Conservation (phyloP, 139 green algal genomes). For the Tetratostichococcus sp. region DNA sequence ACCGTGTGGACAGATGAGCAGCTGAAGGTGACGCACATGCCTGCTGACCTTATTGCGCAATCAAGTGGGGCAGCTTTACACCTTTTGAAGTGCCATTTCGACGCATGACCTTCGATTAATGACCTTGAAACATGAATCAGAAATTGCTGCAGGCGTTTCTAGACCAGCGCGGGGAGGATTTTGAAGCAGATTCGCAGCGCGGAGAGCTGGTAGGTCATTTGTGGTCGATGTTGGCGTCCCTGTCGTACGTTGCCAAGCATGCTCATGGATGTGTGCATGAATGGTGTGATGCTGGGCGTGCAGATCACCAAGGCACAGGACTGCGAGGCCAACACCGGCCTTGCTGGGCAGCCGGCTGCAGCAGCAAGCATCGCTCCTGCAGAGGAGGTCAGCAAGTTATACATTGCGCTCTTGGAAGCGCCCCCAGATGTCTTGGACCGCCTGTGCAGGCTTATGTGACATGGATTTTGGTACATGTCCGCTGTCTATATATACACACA, state of each 20-base stretch:
- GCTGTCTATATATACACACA: too few species aligned
- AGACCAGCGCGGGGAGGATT: constrained; percentile 72
- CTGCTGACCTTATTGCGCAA: not conserved
- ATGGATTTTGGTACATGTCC: too few species aligned
- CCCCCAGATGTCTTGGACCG: too few species aligned
- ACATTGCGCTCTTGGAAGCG: too few species aligned
- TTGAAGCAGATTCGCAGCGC: constrained; percentile 53
- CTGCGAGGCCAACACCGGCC: constrained; percentile 65
- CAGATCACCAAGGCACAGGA: constrained; percentile 56
- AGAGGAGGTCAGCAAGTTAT: not conserved
- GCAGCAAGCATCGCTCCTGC: not conserved
- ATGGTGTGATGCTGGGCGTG: not conserved
- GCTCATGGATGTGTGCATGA: not conserved
- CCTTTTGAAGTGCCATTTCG: too few species aligned
- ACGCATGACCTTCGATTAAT: too few species aligned
- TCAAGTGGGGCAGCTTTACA: not conserved
- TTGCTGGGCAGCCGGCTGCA: constrained; percentile 18
- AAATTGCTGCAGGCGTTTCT: constrained; percentile 60
- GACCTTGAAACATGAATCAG: too few species aligned
- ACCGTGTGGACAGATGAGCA: constrained; percentile 48
- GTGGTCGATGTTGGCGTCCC: not conserved
- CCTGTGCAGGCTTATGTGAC: too few species aligned
- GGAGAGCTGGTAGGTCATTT: constrained; percentile 52
- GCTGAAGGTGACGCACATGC: constrained; percentile 51
- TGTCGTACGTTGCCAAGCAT: not conserved